Evolutionary conservation across 208 protist species (phyloP).

Genomic region (Trichomonas vaginalis): DNA sequence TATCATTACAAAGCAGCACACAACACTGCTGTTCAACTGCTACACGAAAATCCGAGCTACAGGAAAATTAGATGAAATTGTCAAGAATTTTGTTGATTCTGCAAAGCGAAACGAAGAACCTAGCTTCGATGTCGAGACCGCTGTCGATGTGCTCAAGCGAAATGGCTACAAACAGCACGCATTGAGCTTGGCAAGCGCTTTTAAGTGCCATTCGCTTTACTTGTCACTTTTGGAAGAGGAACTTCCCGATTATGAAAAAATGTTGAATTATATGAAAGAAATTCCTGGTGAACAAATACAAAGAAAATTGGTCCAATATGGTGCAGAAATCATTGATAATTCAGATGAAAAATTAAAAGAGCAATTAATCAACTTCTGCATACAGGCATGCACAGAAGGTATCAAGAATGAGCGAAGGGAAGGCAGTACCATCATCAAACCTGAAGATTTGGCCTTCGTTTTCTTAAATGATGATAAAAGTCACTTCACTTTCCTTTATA

Average conservation of each 20-base stretch:
- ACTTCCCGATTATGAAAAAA: not conserved
- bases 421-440: not conserved
- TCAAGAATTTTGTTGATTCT: not conserved
- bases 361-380: not conserved
- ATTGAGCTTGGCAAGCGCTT: not conserved
- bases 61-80: not conserved
- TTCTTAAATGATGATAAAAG: not conserved
- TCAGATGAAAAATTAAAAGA: not conserved
- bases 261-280: not conserved
- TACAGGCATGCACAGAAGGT: not conserved
- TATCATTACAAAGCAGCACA: not conserved
- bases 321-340: conserved; percentile 7
- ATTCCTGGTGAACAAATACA: not conserved
- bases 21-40: not conserved
- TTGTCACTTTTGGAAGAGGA: not conserved
- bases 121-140: not conserved
- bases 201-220: not conserved
- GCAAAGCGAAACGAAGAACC: not conserved
- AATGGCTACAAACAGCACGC: not conserved
- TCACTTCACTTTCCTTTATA: not conserved
- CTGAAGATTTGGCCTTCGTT: not conserved
- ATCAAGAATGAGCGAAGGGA: not conserved
- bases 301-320: not conserved
- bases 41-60: not conserved
- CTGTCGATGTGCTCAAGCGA: not conserved